Percentiles rank a stretch among this genome's conserved stretches.
phyloP scores from a whole-genome alignment of 2,329 filamentous ascomycete species.

The Fusarium illudens region DNA sequence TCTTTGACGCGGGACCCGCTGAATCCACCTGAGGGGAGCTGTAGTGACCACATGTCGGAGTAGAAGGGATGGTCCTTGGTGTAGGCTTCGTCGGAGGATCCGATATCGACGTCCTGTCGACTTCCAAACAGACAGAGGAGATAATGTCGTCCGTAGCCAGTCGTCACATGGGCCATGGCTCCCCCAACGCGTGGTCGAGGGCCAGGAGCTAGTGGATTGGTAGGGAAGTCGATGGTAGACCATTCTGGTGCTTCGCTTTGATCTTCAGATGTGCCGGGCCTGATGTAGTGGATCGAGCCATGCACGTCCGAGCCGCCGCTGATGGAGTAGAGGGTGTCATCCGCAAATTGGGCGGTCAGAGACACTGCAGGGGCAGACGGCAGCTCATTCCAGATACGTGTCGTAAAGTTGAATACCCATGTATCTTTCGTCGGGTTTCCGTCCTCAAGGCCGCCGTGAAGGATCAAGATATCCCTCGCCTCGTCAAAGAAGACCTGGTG shows the following conservation, averaged over 20 bases:
- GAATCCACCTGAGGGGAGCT: constrained; percentile 15
- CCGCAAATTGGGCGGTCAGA: constrained; percentile 22
- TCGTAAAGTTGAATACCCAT: constrained; percentile 32
- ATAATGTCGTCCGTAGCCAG: constrained; percentile 24
- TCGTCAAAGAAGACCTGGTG: constrained; percentile 29
- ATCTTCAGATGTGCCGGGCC: constrained; percentile 4
- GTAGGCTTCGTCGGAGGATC: constrained; percentile 4
- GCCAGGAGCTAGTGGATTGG: constrained; percentile 19
- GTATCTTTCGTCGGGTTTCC: constrained; percentile 7
- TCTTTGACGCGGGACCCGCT: constrained; percentile 29
- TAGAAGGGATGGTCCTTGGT: constrained; percentile 24
- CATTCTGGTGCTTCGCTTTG: background rate
- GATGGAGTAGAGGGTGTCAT: constrained; percentile 26
- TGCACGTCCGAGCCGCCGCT: constrained; percentile 25
- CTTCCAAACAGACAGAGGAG: constrained; percentile 32
- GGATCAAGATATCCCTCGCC: constrained; percentile 20
- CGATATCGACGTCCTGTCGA: constrained; percentile 15
- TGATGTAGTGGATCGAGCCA: constrained; percentile 26
- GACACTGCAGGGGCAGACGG: constrained; percentile 13
- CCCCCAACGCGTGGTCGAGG: constrained; percentile 32
- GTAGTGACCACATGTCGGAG: constrained; percentile 35
- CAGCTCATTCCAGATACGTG: constrained; percentile 15
- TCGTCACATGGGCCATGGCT: constrained; percentile 19
- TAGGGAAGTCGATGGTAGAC: constrained; percentile 27
- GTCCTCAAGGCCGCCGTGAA: constrained; percentile 23